Percentiles rank a stretch among this genome's conserved stretches.
Evolutionary conservation across 2,329 filamentous ascomycete species (phyloP).

Genomic region (Fusarium sp.): DNA sequence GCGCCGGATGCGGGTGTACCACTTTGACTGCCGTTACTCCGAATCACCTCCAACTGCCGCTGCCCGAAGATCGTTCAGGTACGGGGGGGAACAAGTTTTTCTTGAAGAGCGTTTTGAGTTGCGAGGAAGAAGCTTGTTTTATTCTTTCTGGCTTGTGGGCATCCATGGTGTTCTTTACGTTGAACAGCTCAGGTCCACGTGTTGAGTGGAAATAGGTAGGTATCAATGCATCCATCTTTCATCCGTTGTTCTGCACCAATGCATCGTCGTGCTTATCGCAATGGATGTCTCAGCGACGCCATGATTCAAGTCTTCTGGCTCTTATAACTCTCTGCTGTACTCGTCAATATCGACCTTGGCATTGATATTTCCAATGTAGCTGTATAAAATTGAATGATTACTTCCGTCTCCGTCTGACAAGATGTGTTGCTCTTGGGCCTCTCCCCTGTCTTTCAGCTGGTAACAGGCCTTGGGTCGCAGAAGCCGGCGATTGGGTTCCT

Average conservation of each 20-base stretch:
- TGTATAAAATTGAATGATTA: neutral
- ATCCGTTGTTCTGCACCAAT: neutral
- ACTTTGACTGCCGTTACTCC: conserved; percentile 16
- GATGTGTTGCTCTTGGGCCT: neutral
- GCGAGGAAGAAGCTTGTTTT: neutral
- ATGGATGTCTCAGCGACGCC: neutral
- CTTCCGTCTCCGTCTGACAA: neutral
- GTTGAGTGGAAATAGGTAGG: neutral
- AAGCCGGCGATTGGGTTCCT: neutral
- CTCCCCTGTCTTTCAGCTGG: neutral
- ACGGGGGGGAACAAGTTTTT: conserved; percentile 20
- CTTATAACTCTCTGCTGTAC: neutral
- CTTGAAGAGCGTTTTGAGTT: neutral
- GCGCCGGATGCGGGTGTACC: conserved; percentile 21
- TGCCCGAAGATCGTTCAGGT: conserved; percentile 7
- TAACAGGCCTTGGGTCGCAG: conserved; percentile 1
- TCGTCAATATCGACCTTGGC: neutral
- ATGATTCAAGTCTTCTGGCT: neutral
- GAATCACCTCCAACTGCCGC: conserved; percentile 24
- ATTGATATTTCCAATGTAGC: neutral
- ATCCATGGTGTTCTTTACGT: conserved; percentile 8
- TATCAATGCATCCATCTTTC: neutral
- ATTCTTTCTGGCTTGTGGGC: conserved; percentile 16
- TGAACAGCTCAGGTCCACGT: neutral
- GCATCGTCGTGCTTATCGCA: neutral